phyloP scores from a whole-genome alignment of 306 rosid genomes.

The Pachyrhizus erosus region DNA sequence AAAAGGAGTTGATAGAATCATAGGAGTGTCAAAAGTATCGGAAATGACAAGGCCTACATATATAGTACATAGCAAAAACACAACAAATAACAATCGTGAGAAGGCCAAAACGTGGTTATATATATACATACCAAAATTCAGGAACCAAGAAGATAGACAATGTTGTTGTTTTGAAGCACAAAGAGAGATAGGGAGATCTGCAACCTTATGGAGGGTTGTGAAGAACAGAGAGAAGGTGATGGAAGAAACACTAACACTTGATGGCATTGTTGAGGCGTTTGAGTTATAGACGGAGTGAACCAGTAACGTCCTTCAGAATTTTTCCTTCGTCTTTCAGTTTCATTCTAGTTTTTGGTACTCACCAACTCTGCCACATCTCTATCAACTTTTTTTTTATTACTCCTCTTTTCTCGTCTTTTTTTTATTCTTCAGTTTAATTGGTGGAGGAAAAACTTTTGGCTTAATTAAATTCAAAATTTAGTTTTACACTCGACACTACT shows the following conservation, averaged over 20 bases:
- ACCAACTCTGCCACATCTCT: slow-evolving; percentile 57
- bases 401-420: not conserved
- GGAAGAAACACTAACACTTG: slow-evolving; percentile 37
- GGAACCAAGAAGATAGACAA: slow-evolving; percentile 1
- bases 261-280: slow-evolving; percentile 44
- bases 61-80: slow-evolving; percentile 6
- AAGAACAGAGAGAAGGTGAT: slow-evolving; percentile 26
- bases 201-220: slow-evolving; percentile 16
- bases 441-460: not conserved
- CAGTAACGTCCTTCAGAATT: slow-evolving; percentile 58
- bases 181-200: not conserved
- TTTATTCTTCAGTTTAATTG: not conserved
- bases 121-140: not conserved
- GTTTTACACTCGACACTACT: not conserved
- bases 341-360: slow-evolving; percentile 44
- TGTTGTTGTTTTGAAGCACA: slow-evolving; percentile 14
- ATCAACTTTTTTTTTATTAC: slow-evolving; percentile 1
- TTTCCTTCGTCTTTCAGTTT: slow-evolving; percentile 48
- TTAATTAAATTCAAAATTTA: not conserved
- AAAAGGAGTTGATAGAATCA: not conserved
- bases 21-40: not conserved
- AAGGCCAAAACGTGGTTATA: not conserved
- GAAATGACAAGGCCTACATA: not conserved
- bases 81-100: not conserved
- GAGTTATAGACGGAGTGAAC: slow-evolving; percentile 43